Evolutionary conservation across 2,329 filamentous ascomycete genomes (phyloP).

Genomic region (Claviceps digitariae): DNA sequence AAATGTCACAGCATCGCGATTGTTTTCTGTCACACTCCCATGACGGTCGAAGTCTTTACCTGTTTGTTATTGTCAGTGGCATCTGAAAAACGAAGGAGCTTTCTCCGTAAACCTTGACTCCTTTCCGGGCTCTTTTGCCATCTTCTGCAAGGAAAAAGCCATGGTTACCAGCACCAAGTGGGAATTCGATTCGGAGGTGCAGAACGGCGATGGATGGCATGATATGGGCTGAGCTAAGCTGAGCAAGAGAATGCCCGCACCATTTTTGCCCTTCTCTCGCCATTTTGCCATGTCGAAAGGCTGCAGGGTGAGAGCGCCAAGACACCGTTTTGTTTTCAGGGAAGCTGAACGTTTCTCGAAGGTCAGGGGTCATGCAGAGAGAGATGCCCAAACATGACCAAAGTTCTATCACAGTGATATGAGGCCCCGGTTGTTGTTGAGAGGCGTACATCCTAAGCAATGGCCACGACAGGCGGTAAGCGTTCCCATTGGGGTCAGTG

Average conservation of each 20-base stretch:
- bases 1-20: neutral
- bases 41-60: too few relatives aligned
- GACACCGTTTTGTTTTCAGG: neutral
- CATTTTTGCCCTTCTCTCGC: too few relatives aligned
- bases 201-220: too few relatives aligned
- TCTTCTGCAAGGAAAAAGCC: neutral
- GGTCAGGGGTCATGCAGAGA: neutral
- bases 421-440: neutral
- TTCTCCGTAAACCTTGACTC: neutral
- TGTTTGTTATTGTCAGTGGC: too few relatives aligned
- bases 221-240: too few relatives aligned
- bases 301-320: neutral
- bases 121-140: neutral
- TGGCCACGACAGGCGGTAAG: too few relatives aligned
- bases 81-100: too few relatives aligned
- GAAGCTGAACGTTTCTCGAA: neutral
- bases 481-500: too few relatives aligned
- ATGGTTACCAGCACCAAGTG: neutral
- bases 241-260: too few relatives aligned
- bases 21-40: too few relatives aligned
- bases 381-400: neutral
- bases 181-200: too few relatives aligned
- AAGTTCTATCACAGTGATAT: neutral
- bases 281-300: neutral
- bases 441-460: too few relatives aligned